Percentiles rank a stretch among this genome's conserved stretches.
These are phyloP conservation scores for Cystobasidium onofrii DNA, from an alignment of 768 basidiomycete species.

Conservation along the genomic window DNA sequence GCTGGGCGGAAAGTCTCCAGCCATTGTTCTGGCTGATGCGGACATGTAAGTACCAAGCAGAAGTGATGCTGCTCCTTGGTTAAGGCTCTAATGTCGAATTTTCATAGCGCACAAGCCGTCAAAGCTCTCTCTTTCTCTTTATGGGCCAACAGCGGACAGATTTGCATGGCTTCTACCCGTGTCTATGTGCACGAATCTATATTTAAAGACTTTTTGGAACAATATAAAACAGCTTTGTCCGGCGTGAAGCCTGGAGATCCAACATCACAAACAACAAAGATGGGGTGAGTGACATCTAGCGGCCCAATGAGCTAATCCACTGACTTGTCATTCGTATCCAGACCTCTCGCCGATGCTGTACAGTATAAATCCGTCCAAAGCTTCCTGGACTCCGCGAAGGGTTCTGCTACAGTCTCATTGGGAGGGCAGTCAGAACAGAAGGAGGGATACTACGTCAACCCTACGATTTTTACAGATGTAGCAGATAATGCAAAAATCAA, in stretches of 20 bases:
- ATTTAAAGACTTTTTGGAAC: slow-evolving; percentile 62
- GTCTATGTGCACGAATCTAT: slow-evolving; percentile 58
- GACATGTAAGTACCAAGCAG: slow-evolving; percentile 46
- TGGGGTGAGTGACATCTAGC: neutral
- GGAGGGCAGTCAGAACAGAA: neutral
- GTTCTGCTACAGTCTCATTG: neutral
- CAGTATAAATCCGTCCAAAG: neutral
- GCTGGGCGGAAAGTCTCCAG: slow-evolving; percentile 48
- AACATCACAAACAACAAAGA: neutral
- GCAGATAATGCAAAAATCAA: slow-evolving; percentile 65
- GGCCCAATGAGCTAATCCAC: neutral
- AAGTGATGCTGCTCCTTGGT: too few species aligned
- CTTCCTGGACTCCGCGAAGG: neutral
- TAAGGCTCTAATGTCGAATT: too few species aligned
- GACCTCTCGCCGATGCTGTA: neutral
- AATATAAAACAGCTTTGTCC: slow-evolving; percentile 45
- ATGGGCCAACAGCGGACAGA: slow-evolving; percentile 55
- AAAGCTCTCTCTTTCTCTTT: slow-evolving; percentile 37
- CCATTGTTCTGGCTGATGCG: slow-evolving; percentile 54
- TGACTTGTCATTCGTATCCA: too few species aligned
- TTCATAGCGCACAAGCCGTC: slow-evolving; percentile 1
- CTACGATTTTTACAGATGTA: slow-evolving; percentile 69
- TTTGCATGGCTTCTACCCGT: slow-evolving; percentile 68
- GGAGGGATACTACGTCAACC: slow-evolving; percentile 56
- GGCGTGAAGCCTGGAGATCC: neutral